Base-by-base conservation (phyloP, 441 rosid species). In the Populus trichocarpa region DNA sequence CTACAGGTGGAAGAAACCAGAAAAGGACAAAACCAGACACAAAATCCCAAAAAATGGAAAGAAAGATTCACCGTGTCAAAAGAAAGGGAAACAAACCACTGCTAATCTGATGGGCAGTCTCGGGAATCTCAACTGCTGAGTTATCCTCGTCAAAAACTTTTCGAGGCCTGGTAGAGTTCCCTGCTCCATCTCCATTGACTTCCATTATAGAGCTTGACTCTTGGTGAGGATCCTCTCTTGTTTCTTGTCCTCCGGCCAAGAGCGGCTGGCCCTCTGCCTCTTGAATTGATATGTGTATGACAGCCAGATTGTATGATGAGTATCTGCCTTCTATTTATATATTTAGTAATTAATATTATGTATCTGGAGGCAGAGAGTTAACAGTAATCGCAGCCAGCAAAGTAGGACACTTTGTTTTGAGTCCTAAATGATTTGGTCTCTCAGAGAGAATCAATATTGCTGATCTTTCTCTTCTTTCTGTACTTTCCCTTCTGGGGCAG, bases 41-140 rank as follows among this genome's bases (percentile, higher is more conserved):
- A n/a, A 6, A 9, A 59, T 70, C 67, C 10, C n/a, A 35, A 59
- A 73, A 23, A 53, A 64, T 2, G 25, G 38, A 11, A 67, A 20
- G 13, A 53, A 40, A 23, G 46, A 75, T 13, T 6, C 2, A 65
- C 11, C n/a, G 16, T 26, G 2, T 1, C 14, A 11, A 3, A 66
- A n/a, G 50, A 5, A 61, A 23, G 10, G 69, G 67, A 26, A 74
- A 50, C 84, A 28, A 81, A 94, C 99, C 98, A 80, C 83, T 88
- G 85, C 98, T 90, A 65, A 96, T 89, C 83, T 90, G 93, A 80
- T 96, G 99, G 25, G 97, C 97, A 79, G 97, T 96, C 61, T 91
- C 93, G 11, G 99, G 96, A 70, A 86, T 70, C 40, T 89, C 90
- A 69, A 87, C 75, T 22, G 46, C 76, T 20, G 81, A 59, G 23